Evolutionary conservation across 2,329 filamentous ascomycete species (phyloP), one percentile per base, ranked within the genome.

Genomic region (Proliferodiscus dingleyae): DNA sequence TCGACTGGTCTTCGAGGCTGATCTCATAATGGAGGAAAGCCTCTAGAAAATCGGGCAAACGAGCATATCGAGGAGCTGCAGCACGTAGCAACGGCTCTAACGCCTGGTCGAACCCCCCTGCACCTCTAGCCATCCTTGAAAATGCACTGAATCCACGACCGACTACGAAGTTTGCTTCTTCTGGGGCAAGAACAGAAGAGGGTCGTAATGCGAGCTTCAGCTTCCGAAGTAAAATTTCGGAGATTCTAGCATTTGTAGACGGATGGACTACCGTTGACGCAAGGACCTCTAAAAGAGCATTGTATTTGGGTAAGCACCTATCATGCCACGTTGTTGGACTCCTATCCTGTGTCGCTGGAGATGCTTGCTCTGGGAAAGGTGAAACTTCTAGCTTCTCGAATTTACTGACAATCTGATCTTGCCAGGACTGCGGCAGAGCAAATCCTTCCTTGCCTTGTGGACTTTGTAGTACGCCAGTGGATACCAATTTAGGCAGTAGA

Each of bases 141-240:
- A 89, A 87, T 4, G 83, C 78, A 47, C 78, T 79, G 59, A 93
- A 88, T 0, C 86, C 87, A 54, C 82, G 81, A 8, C 85, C 86
- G 46, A 84, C 74, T 40, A 87, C 85, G 54, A 93, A 89, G 28
- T 79, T 74, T n/a, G 80, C 77, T 60, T 83, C 77, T 51, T 83
- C 76, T 3, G 77, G 79, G 2, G 74, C 72, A 41, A 80, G 66
- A 9, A 74, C 72, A 5, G 75, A 75, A 2, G 78, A 79, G 6
- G 81, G 79, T 16, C 78, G 71, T 36, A 88, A 67, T 0, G 83
- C 80, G 19, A 83, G 72, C 55, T 81, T 79, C 30, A 88, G 65
- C 58, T 86, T 86, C 45, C 76, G 72, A 28, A 85, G 72, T 18
- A 89, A 65, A 24, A 83, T 72, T 55, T 84, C 76, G 1, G 80